phyloP scores from a whole-genome alignment of 2,329 filamentous ascomycete species.

The Aureobasidium mangrovei region DNA sequence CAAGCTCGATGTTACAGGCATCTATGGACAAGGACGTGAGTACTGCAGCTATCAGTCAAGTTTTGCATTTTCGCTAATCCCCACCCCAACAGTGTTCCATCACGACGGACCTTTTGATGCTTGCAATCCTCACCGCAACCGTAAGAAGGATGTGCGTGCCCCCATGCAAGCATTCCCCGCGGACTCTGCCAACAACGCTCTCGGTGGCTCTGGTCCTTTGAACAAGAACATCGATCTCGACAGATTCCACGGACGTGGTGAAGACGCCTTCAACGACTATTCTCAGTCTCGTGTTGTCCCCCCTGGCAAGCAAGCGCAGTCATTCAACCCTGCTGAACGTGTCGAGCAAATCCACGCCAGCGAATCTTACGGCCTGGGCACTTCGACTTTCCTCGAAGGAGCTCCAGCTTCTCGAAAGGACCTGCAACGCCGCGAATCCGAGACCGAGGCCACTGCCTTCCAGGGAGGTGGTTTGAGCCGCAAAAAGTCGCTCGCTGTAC shows the following conservation, averaged over 20 bases:
- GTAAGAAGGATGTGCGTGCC: slow-evolving; percentile 68
- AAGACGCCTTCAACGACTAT: slow-evolving; percentile 84
- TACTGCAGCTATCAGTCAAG: slow-evolving; percentile 21
- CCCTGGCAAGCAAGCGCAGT: slow-evolving; percentile 21
- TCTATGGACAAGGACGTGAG: slow-evolving; percentile 85
- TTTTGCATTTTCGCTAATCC: neutral
- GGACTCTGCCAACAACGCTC: slow-evolving; percentile 81
- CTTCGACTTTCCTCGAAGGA: slow-evolving; percentile 91
- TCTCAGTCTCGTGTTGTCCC: slow-evolving; percentile 37
- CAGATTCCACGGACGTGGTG: slow-evolving; percentile 73
- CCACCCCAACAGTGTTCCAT: slow-evolving; percentile 66
- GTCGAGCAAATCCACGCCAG: slow-evolving; percentile 73
- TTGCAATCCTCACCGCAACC: slow-evolving; percentile 88
- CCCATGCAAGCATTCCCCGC: slow-evolving; percentile 96
- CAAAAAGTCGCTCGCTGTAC: slow-evolving; percentile 91
- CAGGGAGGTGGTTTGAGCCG: slow-evolving; percentile 55
- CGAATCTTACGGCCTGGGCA: slow-evolving; percentile 75
- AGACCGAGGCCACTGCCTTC: slow-evolving; percentile 44
- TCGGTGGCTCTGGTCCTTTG: slow-evolving; percentile 79
- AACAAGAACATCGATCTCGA: slow-evolving; percentile 76
- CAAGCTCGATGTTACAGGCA: slow-evolving; percentile 90
- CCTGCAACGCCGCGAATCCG: slow-evolving; percentile 66
- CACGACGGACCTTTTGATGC: slow-evolving; percentile 97
- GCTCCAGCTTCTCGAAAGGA: slow-evolving; percentile 75
- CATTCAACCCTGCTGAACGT: slow-evolving; percentile 59